Base-by-base conservation (phyloP, 345 rosid genomes). In the Corchorus capsularis region DNA sequence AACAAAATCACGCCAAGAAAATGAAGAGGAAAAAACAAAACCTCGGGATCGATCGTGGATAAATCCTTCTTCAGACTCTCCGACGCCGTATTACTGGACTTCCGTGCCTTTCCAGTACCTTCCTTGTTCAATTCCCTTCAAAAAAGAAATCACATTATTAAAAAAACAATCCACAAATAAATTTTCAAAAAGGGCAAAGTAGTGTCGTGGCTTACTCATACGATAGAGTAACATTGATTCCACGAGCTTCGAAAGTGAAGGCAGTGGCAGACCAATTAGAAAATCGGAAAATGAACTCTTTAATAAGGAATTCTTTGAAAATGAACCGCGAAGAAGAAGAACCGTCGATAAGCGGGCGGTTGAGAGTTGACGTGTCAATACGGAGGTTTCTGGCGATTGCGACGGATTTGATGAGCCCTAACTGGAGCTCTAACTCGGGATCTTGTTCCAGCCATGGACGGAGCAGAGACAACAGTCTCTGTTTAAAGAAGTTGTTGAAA, bases 21-120 rank as follows among this genome's bases (percentile, higher is more conserved):
- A 46, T 4, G 59, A 66, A 73, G 66, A 27, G 70, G 64, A 57
- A 47, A 15, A 43, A 67, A 56, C 6, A n/a, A 64, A 82, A 95
- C 99, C 96, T 93, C 92, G 52, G 98, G 93, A 82, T 95, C 99
- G 55, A 91, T 77, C 39, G 73, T 83, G 12, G 83, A 88, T 19
- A 95, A 79, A 66, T 74, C 80, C 86, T 84, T 86, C 77, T 83
- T 86, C 53, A 85, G 77, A 79, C 90, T 86, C 77, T 81, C 81
- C 4, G 69, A 73, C 22, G 76, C 79, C 14, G 63, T 73, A 45
- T 80, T 79, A 63, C 55, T 63, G 55, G 81, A 79, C 60, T 78
- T 82, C 80, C 72, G 47, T 71, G 4, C 67, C 77, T 80, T 81
- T 52, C 80, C 80, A 43, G 64, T 70, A 62, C 87, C 84, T 45